A percentile compares a stretch with the other conserved stretches of the same genome.
phyloP scores from a whole-genome alignment of 495 filamentous ascomycete genomes.

The Tuber brumale region DNA sequence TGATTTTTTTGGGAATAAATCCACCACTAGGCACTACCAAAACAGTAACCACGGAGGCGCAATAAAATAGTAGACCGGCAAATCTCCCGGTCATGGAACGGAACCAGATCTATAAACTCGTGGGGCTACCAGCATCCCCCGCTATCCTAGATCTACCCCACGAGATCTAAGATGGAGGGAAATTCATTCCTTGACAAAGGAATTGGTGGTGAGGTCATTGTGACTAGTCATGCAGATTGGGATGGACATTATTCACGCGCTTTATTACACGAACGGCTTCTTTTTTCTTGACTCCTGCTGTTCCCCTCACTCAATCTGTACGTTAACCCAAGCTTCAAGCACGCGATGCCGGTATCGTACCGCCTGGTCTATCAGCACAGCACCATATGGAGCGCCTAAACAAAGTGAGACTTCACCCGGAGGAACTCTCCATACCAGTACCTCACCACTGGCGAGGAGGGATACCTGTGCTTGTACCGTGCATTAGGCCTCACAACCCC shows the following conservation, averaged over 20 bases:
- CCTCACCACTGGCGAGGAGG: neutral
- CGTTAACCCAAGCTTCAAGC: neutral
- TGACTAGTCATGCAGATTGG: neutral
- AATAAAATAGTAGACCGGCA: neutral
- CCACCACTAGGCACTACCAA: neutral
- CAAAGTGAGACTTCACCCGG: neutral
- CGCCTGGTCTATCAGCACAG: neutral
- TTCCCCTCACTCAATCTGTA: neutral
- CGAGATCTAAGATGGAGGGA: neutral
- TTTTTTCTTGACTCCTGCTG: neutral
- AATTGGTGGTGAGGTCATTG: neutral
- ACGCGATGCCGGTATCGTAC: neutral
- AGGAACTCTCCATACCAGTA: neutral
- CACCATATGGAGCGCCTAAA: neutral
- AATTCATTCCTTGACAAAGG: neutral
- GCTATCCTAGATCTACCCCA: neutral
- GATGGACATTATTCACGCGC: neutral
- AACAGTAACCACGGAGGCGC: neutral
- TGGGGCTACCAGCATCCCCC: neutral
- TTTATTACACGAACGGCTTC: neutral
- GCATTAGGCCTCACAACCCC: neutral
- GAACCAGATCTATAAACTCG: neutral
- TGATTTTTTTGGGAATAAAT: neutral
- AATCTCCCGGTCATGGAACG: neutral
- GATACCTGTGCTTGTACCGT: neutral